These are phyloP conservation scores for Choricystis sp. DNA, from an alignment of 139 green algal genomes.

Conservation along the genomic window DNA sequence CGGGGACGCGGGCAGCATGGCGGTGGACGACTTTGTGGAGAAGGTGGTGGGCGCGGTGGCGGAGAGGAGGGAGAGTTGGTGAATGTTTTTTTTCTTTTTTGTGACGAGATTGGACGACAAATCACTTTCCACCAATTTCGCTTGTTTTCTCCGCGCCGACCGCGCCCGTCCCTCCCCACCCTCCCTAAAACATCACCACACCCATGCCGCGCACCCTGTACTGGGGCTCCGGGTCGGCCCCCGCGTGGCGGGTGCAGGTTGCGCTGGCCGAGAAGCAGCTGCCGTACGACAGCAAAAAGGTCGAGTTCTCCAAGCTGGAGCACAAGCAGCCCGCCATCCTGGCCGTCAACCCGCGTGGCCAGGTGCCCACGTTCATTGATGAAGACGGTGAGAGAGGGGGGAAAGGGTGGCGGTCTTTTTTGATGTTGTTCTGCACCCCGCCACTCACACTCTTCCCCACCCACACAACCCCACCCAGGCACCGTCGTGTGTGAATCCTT, in stretches of 20 bases:
- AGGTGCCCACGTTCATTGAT: slow-evolving; percentile 23
- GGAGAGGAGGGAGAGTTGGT: background rate
- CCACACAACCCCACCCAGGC: too few relatives aligned
- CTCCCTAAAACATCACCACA: background rate
- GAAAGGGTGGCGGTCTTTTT: too few relatives aligned
- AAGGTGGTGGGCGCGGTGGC: slow-evolving; percentile 4
- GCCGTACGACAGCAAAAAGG: slow-evolving; percentile 9
- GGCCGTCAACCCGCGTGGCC: slow-evolving; percentile 20
- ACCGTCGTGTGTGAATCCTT: slow-evolving; percentile 18
- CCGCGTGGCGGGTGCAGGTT: background rate
- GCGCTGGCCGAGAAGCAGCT: background rate
- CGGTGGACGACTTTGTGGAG: slow-evolving; percentile 9
- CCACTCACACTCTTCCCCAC: too few relatives aligned
- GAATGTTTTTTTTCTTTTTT: slow-evolving; percentile 3
- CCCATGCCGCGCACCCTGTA: slow-evolving; percentile 12
- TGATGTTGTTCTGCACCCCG: too few relatives aligned
- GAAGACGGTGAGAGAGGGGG: too few relatives aligned
- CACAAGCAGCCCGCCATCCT: slow-evolving; percentile 19
- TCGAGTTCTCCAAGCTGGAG: slow-evolving; percentile 15
- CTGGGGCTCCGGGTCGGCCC: slow-evolving; percentile 10
- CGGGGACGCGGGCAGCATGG: slow-evolving; percentile 39
- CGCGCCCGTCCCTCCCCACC: background rate
- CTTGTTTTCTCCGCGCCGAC: background rate
- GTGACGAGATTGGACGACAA: too few relatives aligned
- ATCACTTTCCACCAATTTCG: too few relatives aligned